Evolutionary conservation across 2,329 filamentous ascomycete species (phyloP), one percentile per base, ranked within the genome.

Genomic region (Penicillium sp.): DNA sequence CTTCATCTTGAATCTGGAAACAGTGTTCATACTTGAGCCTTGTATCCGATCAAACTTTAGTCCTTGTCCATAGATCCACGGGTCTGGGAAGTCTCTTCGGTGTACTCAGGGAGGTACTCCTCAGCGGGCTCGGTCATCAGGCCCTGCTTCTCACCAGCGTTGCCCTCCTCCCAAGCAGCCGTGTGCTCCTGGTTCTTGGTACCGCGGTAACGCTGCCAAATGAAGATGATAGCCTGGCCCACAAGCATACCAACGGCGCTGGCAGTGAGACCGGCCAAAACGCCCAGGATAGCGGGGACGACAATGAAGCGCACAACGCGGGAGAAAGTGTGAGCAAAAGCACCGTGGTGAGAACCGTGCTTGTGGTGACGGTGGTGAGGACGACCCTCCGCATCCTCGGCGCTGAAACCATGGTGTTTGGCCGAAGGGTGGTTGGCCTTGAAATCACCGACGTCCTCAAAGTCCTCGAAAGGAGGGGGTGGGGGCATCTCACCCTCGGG

Each of bases 171-270:
- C 53, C 67, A 60, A 33, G 65, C 62, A 40, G 66, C 61, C 49
- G 62, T 59, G 51, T 66, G 62, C 42, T 70, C 65, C 45, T 63
- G 53, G 26, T 59, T 61, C 25, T 65, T 57, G 46, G 66, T 66
- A 22, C 72, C 70, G 47, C 70, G 74, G 61, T 71, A 73, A 54
- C 72, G 73, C 48, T 72, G 67, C 76, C 78, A 79, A 44, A 80
- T 47, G 64, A 75, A 78, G 27, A 77, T 69, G 41, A 79, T 70
- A 27, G 71, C 62, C 64, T 79, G 77, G 27, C 77, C 77, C 43
- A 79, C 68, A n/a, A 80, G 63, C 74, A 79, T 77, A 45, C 77
- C 78, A 42, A 80, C 60, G 9, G 74, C 75, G 56, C 74, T 77
- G 26, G 77, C 77, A 42, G 73, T 69, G 51, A 80, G 62, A 54